Percentiles rank a stretch among this genome's conserved stretches.
These are phyloP conservation scores for Wickerhamomyces sp. DNA, from an alignment of 1,139 yeast genomes.

Conservation along the genomic window DNA sequence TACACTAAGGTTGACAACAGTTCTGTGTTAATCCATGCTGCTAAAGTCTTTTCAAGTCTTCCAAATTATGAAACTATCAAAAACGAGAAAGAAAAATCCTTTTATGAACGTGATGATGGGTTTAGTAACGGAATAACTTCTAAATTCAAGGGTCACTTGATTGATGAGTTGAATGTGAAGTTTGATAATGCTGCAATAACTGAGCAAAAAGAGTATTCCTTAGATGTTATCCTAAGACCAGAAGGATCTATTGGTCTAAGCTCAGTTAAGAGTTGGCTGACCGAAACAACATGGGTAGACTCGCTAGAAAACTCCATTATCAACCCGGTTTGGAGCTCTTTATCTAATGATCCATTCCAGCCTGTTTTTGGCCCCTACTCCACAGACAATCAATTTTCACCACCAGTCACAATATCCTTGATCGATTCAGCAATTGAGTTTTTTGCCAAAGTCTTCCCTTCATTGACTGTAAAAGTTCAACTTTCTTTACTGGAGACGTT, in stretches of 20 bases:
- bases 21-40: constrained; percentile 39
- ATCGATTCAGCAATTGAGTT: constrained; percentile 77
- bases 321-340: constrained; percentile 34
- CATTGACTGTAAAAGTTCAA: constrained; percentile 76
- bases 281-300: constrained; percentile 32
- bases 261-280: constrained; percentile 26
- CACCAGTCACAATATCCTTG: constrained; percentile 46
- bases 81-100: constrained; percentile 19
- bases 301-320: constrained; percentile 29
- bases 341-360: constrained; percentile 36
- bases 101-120: constrained; percentile 33
- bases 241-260: constrained; percentile 24
- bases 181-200: constrained; percentile 3
- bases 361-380: constrained; percentile 28
- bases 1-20: constrained; percentile 40
- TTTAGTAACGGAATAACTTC: constrained; percentile 41
- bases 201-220: constrained; percentile 12
- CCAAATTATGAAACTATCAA: constrained; percentile 22
- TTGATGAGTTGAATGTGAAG: constrained; percentile 33
- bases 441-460: constrained; percentile 67
- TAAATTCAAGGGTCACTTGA: constrained; percentile 30
- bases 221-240: constrained; percentile 16
- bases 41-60: constrained; percentile 40
- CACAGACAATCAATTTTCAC: constrained; percentile 25
- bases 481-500: constrained; percentile 80